Conservation (phyloP, 2,329 filamentous ascomycete species). For the Apiospora marii region DNA sequence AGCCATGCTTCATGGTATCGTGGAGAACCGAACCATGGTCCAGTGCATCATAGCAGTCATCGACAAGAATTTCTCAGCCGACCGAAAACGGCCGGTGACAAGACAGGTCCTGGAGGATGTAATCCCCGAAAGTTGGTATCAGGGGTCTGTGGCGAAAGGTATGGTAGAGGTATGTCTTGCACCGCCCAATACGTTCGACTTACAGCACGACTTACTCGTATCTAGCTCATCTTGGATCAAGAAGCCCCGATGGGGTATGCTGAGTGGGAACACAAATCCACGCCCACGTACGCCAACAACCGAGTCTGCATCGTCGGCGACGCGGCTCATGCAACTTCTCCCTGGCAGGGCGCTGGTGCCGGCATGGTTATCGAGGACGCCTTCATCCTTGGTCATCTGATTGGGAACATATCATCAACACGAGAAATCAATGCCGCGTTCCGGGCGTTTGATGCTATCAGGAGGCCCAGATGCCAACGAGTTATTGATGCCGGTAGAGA, state of each 20-base stretch:
- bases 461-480: conserved; percentile 26
- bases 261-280: conserved; percentile 31
- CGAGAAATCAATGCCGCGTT: conserved; percentile 27
- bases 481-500: conserved; percentile 29
- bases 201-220: not conserved
- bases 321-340: conserved; percentile 30
- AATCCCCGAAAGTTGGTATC: not conserved
- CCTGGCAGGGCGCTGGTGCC: conserved; percentile 32
- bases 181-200: not conserved
- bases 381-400: conserved; percentile 27
- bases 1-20: conserved; percentile 32
- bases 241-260: conserved; percentile 28
- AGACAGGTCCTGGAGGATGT: not conserved
- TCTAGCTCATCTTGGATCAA: conserved; percentile 30
- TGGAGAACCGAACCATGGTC: conserved; percentile 31
- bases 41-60: conserved; percentile 32
- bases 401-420: conserved; percentile 14
- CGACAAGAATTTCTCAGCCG: conserved; percentile 28
- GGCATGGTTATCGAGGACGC: conserved; percentile 31
- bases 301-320: conserved; percentile 29
- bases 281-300: conserved; percentile 26
- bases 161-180: not conserved
- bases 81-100: conserved; percentile 29
- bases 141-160: not conserved
- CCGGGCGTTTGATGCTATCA: conserved; percentile 25